A percentile compares a stretch with the other conserved stretches of the same genome.
Conservation (phyloP, 1,284 basidiomycete genomes). For the Leccinum pachyderme region DNA sequence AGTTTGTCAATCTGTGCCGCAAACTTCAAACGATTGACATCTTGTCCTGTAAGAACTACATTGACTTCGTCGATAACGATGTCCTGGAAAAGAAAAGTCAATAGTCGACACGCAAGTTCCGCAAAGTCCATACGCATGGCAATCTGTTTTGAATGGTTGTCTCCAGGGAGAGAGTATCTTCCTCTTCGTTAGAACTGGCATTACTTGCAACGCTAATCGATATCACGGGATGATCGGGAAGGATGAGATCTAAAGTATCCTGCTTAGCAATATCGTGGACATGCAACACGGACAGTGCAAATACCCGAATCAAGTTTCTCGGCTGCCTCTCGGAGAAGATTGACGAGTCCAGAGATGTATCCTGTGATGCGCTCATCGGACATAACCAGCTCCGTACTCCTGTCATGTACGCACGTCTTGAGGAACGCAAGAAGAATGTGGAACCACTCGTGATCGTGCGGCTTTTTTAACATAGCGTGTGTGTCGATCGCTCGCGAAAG, state of each 20-base stretch:
- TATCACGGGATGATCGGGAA: constrained; percentile 67
- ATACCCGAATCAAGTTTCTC: constrained; percentile 57
- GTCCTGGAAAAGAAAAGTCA: constrained; percentile 34
- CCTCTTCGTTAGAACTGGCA: constrained; percentile 49
- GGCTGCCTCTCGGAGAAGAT: constrained; percentile 48
- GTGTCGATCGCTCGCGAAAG: constrained; percentile 68
- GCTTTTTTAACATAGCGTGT: constrained; percentile 51
- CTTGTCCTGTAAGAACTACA: constrained; percentile 53
- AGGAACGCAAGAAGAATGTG: constrained; percentile 68
- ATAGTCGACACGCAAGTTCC: constrained; percentile 5
- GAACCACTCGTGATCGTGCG: constrained; percentile 72
- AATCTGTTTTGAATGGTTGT: constrained; percentile 61
- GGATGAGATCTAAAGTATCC: constrained; percentile 51
- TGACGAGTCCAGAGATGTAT: constrained; percentile 56
- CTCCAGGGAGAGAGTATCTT: constrained; percentile 65
- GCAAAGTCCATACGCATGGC: constrained; percentile 56
- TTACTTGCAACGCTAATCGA: constrained; percentile 46
- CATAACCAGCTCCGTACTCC: constrained; percentile 51
- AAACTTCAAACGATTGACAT: constrained; percentile 56
- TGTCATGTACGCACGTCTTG: constrained; percentile 59
- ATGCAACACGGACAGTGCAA: not conserved
- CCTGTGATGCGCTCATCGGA: constrained; percentile 47
- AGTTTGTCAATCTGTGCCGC: constrained; percentile 38
- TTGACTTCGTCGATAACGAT: constrained; percentile 51
- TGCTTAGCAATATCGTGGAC: constrained; percentile 11